Evolutionary conservation across 371 early-diverging fungal genomes (phyloP).

Genomic region (Apophysomyces sp.): DNA sequence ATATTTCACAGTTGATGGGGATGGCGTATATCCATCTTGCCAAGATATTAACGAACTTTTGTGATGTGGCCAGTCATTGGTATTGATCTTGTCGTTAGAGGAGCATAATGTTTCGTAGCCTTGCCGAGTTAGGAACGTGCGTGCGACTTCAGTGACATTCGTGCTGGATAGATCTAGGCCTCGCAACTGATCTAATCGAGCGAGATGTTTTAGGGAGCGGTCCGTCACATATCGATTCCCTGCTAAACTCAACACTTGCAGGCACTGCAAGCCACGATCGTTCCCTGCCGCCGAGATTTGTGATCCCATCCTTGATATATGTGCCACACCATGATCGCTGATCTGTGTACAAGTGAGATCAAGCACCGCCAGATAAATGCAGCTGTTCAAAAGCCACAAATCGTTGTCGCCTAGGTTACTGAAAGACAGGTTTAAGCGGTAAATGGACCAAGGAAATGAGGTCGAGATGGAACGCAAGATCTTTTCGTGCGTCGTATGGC

Average conservation of each 20-base stretch:
- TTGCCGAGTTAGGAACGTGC: neutral
- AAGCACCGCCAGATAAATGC: constrained; percentile 2
- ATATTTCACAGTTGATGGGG: neutral
- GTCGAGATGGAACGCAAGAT: neutral
- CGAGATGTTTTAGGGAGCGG: neutral
- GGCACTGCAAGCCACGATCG: neutral
- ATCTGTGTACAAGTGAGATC: neutral
- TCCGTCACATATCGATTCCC: neutral
- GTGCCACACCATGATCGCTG: neutral
- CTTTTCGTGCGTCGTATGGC: neutral
- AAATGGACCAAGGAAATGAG: constrained; percentile 1
- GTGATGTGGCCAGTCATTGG: neutral
- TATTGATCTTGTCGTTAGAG: neutral
- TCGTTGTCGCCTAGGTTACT: neutral
- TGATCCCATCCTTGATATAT: neutral
- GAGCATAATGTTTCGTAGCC: neutral
- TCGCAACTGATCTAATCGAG: neutral
- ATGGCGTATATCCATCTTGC: neutral
- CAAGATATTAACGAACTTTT: neutral
- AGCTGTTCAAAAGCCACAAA: neutral
- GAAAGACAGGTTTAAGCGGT: constrained; percentile 1
- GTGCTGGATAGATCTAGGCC: neutral
- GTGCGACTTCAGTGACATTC: neutral
- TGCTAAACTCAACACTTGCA: neutral
- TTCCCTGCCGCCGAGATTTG: neutral